These are phyloP conservation scores for Posidonia australis DNA, from an alignment of 106 monocot species.

Conservation along the genomic window DNA sequence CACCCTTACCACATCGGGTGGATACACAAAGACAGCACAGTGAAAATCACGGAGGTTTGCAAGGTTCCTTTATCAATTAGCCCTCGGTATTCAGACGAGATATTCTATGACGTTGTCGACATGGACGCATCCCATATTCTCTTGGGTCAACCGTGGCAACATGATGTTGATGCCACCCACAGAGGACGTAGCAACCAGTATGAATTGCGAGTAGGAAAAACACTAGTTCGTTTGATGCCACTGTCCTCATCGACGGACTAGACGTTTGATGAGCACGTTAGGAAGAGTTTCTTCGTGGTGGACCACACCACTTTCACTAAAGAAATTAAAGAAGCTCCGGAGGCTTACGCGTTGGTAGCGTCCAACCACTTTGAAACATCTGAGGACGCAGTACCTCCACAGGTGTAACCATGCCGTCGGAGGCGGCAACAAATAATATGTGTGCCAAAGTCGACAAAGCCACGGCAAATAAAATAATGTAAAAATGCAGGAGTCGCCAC, in stretches of 20 bases:
- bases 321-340: too few relatives aligned
- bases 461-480: too few relatives aligned
- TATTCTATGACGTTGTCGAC: not conserved
- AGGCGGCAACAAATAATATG: too few relatives aligned
- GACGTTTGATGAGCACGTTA: not conserved
- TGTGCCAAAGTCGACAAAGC: too few relatives aligned
- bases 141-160: not conserved
- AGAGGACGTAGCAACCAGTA: not conserved
- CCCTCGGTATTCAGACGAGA: not conserved
- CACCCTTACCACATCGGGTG: not conserved
- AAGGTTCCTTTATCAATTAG: slow-evolving; percentile 1
- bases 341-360: too few relatives aligned
- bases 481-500: too few relatives aligned
- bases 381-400: not conserved
- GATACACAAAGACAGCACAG: not conserved
- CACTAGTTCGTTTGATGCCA: not conserved
- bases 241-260: not conserved
- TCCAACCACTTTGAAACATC: too few relatives aligned
- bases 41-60: not conserved
- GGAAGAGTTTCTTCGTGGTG: too few relatives aligned
- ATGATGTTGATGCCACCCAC: not conserved
- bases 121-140: not conserved
- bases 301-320: too few relatives aligned
- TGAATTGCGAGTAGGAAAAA: not conserved
- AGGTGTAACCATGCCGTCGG: not conserved